Conservation (phyloP, 208 protist genomes). For the Histomonas meleagridis region DNA sequence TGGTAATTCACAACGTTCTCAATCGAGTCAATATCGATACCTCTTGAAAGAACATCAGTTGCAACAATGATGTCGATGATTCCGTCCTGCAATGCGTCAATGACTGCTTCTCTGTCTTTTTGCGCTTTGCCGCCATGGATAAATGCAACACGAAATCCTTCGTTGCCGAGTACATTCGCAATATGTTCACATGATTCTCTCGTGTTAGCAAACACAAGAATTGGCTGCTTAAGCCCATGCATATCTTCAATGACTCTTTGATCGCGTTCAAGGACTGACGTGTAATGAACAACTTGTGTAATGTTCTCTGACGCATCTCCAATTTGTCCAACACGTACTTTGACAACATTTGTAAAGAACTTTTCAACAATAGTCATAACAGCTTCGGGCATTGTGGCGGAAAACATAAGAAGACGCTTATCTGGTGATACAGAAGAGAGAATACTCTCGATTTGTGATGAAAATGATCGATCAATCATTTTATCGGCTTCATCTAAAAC, state of each 20-base stretch:
- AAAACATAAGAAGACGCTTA: neutral
- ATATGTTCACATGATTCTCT: neutral
- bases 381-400: neutral
- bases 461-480: neutral
- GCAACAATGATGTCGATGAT: constrained; percentile 51
- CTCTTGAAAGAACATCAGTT: constrained; percentile 65
- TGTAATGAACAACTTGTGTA: neutral
- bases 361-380: neutral
- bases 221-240: neutral
- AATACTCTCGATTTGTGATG: neutral
- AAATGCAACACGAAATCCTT: neutral
- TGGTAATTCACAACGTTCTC: constrained; percentile 68
- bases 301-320: neutral
- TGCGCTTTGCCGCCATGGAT: constrained; percentile 3
- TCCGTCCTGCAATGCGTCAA: neutral
- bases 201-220: neutral
- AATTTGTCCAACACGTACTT: neutral
- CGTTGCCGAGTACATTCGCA: neutral
- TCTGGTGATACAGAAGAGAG: neutral
- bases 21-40: constrained; percentile 67
- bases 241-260: neutral
- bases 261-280: neutral
- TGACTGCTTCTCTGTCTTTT: neutral
- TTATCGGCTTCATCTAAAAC: constrained; percentile 20
- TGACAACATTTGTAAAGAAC: constrained; percentile 7